These are phyloP conservation scores for Thielaviopsis musarum DNA, from an alignment of 2,329 filamentous ascomycete species.

Conservation along the genomic window DNA sequence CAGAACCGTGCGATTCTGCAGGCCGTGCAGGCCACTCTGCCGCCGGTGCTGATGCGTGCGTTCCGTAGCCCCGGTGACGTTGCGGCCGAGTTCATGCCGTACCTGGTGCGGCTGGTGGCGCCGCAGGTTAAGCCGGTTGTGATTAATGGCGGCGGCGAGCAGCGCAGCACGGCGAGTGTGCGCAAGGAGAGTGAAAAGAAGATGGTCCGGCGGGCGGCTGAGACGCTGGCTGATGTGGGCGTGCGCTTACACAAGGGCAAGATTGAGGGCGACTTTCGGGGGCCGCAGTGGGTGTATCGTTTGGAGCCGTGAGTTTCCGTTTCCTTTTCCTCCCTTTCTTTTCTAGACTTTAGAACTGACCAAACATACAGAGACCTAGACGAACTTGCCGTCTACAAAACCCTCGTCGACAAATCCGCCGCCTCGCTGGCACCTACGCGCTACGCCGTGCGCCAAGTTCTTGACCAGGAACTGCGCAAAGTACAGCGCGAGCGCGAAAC, in stretches of 20 bases:
- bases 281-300: conserved; percentile 67
- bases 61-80: conserved; percentile 69
- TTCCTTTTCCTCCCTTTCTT: not conserved
- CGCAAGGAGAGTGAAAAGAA: conserved; percentile 69
- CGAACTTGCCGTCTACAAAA: conserved; percentile 56
- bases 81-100: conserved; percentile 69
- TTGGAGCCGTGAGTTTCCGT: conserved; percentile 83
- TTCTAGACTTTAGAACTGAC: not conserved
- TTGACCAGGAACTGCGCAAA: conserved; percentile 77
- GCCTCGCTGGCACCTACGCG: conserved; percentile 54
- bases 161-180: conserved; percentile 61
- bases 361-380: conserved; percentile 45
- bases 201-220: conserved; percentile 65
- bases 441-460: conserved; percentile 84
- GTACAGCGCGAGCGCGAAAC: conserved; percentile 51
- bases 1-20: conserved; percentile 59
- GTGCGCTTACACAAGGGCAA: conserved; percentile 66
- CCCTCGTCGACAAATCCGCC: conserved; percentile 36
- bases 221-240: conserved; percentile 68
- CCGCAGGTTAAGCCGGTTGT: conserved; percentile 86
- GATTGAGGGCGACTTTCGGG: conserved; percentile 51
- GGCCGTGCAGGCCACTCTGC: conserved; percentile 54
- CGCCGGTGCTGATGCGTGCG: conserved; percentile 52
- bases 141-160: conserved; percentile 47
- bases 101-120: conserved; percentile 65